phyloP scores from a whole-genome alignment of 768 basidiomycete species.

The Lepiota subincarnata region DNA sequence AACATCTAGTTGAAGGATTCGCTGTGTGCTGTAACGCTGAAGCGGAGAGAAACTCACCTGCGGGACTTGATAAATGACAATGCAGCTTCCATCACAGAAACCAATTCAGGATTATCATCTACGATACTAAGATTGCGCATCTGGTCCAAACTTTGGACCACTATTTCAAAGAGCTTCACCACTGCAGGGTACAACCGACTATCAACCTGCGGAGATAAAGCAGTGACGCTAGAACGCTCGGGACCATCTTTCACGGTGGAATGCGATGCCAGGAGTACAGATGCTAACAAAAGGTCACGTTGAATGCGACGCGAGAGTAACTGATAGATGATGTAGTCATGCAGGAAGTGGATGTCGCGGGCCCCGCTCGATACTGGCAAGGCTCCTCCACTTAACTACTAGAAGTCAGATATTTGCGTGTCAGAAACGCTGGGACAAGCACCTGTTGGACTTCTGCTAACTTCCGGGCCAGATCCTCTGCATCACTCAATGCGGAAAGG shows the following conservation, averaged over 20 bases:
- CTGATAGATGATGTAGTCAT: constrained; percentile 84
- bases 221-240: constrained; percentile 16
- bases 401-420: neutral
- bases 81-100: constrained; percentile 72
- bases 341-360: constrained; percentile 79
- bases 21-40: constrained; percentile 1
- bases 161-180: constrained; percentile 83
- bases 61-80: constrained; percentile 71
- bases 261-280: constrained; percentile 52
- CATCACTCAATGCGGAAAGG: constrained; percentile 81
- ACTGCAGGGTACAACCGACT: constrained; percentile 78
- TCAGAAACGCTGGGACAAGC: constrained; percentile 2
- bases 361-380: constrained; percentile 36
- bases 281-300: constrained; percentile 80
- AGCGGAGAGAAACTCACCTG: constrained; percentile 41
- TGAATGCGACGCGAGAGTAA: constrained; percentile 84
- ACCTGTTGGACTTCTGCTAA: constrained; percentile 85
- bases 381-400: constrained; percentile 26
- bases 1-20: constrained; percentile 42
- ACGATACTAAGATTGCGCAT: constrained; percentile 82
- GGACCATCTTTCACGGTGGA: constrained; percentile 22
- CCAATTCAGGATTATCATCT: constrained; percentile 83
- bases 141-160: constrained; percentile 80
- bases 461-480: constrained; percentile 79
- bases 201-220: constrained; percentile 47